These are phyloP conservation scores for Plasmodium coatneyi DNA, from an alignment of 169 alveolate genomes.

Conservation along the genomic window DNA sequence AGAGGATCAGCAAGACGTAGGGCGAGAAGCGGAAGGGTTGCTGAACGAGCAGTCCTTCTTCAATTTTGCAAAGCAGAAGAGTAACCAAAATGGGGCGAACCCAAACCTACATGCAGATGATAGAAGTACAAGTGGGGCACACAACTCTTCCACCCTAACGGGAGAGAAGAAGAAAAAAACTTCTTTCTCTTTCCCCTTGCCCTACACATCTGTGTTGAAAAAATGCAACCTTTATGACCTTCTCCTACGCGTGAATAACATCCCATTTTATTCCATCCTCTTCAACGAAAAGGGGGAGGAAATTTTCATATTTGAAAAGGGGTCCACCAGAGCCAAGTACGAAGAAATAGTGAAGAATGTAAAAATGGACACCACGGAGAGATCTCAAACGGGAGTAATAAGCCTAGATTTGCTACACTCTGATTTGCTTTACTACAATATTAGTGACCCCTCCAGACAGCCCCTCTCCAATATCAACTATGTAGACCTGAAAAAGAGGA, in stretches of 20 bases:
- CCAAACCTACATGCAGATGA: neutral
- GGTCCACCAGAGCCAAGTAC: neutral
- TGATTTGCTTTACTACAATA: conserved; percentile 34
- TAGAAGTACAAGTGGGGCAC: neutral
- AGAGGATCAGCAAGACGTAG: neutral
- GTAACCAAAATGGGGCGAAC: neutral
- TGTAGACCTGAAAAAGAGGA: neutral
- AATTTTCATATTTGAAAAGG: conserved; percentile 16
- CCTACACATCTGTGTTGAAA: neutral
- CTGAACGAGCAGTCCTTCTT: conserved; percentile 26
- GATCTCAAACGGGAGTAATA: neutral
- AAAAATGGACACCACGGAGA: neutral
- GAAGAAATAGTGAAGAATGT: neutral
- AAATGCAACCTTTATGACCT: conserved; percentile 16
- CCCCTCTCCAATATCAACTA: neutral
- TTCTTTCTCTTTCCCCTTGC: neutral
- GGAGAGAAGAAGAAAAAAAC: neutral
- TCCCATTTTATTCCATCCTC: conserved; percentile 41
- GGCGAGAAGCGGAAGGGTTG: conserved; percentile 6
- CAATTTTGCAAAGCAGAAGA: neutral
- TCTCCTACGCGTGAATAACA: conserved; percentile 48
- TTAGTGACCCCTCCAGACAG: neutral
- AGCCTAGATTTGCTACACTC: conserved; percentile 42
- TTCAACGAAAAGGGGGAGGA: conserved; percentile 66
- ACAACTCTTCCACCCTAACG: neutral